Conservation (phyloP, 345 rosid genomes). For the Citrus trifoliata region DNA sequence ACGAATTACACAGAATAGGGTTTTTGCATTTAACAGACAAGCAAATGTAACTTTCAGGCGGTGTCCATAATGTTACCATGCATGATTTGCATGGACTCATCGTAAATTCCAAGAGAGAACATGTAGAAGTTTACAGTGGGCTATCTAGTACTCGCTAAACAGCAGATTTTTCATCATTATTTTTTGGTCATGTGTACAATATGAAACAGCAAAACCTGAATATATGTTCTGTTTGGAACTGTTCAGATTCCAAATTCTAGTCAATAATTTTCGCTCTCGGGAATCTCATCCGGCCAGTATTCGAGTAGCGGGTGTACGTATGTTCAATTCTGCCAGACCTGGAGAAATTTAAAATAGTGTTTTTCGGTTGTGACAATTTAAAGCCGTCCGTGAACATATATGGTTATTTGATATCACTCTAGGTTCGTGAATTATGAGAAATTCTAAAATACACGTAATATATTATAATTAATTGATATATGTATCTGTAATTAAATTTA, state of each 20-base stretch:
- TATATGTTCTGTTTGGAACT: neutral
- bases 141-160: slow-evolving; percentile 6
- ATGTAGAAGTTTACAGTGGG: neutral
- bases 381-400: slow-evolving; percentile 15
- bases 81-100: neutral
- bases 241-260: neutral
- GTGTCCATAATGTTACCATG: neutral
- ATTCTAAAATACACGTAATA: too few species aligned
- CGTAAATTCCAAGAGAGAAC: neutral
- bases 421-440: neutral
- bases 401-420: neutral
- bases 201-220: neutral
- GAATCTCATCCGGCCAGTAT: neutral
- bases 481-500: too few species aligned
- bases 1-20: neutral
- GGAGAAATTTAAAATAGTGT: neutral
- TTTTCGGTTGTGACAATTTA: neutral
- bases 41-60: too few species aligned
- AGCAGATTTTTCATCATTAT: slow-evolving; percentile 9
- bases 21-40: neutral
- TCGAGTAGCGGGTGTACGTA: neutral
- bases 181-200: neutral
- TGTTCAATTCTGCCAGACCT: neutral
- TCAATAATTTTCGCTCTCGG: neutral
- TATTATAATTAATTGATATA: too few species aligned